phyloP scores from a whole-genome alignment of 768 basidiomycete genomes.

The Tylopilus balloui region DNA sequence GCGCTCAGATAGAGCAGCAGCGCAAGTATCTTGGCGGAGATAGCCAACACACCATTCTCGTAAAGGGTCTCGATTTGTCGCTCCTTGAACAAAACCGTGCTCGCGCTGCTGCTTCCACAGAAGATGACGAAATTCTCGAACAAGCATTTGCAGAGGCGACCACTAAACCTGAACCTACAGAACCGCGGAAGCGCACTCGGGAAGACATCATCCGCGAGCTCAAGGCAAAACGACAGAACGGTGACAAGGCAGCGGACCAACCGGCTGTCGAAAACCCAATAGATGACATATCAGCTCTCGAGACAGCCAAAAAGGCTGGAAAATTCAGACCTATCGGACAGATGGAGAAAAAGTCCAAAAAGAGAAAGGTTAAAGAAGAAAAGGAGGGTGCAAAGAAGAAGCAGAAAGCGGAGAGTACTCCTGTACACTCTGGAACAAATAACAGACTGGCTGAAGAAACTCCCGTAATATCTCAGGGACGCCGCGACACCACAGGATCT shows the following conservation, averaged over 20 bases:
- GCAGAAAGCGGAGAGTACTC: conserved; percentile 38
- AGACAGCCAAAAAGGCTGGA: conserved; percentile 36
- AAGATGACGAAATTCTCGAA: conserved; percentile 81
- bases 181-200: conserved; percentile 69
- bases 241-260: conserved; percentile 8
- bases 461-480: neutral
- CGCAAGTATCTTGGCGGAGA: conserved; percentile 81
- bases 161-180: conserved; percentile 19
- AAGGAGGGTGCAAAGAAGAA: conserved; percentile 51
- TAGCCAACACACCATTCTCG: conserved; percentile 77
- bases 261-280: conserved; percentile 11
- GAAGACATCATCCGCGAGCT: conserved; percentile 70
- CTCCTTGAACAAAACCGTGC: conserved; percentile 83
- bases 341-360: conserved; percentile 38
- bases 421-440: conserved; percentile 15
- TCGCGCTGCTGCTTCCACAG: conserved; percentile 48
- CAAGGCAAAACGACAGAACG: conserved; percentile 54
- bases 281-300: conserved; percentile 26
- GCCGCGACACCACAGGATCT: neutral
- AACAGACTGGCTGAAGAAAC: neutral
- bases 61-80: conserved; percentile 86
- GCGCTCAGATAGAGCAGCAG: conserved; percentile 62
- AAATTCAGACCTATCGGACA: conserved; percentile 48
- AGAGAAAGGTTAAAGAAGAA: conserved; percentile 43
- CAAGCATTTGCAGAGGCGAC: conserved; percentile 56